Base-by-base conservation (phyloP, 768 basidiomycete species). In the Naganishia friedmannii region DNA sequence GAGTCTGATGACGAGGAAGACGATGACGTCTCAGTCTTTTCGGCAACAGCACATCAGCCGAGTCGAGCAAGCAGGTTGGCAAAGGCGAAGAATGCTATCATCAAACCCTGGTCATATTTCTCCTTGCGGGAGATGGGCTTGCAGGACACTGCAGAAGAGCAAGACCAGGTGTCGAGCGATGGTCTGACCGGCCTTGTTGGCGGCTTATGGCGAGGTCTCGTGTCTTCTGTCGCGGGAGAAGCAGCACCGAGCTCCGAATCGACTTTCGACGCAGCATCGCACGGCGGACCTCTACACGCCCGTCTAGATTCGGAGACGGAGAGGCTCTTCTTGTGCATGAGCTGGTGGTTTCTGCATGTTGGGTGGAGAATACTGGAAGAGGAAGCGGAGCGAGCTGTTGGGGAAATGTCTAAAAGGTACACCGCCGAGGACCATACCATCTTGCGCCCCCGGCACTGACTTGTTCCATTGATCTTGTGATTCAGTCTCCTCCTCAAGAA, bases 311-410 rank as follows among this genome's bases (percentile, higher is more conserved):
- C 88, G 42, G 89, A 89, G 66, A 86, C 87, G 6, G 92, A 94
- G 79, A 84, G 86, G 70, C 87, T 88, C 76, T 97, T 88, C 77
- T 82, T 96, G 60, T 92, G 90, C 0, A 85, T 94, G 74, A 90
- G 88, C 46, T 97, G 93, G 92, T 95, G 93, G 92, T 83, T 95
- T 12, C 76, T 95, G 67, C 88, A 96, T 77, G 89, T 92, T 3
- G 93, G 94, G 0, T 95, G 93, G 93, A 90, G 89, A 74, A 88
- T 89, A 69, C 85, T 97, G 0, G 87, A 86, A 0, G 87, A 87
- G 73, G 83, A 90, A 46, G 90, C 93, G 0, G 82, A 88, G 73
- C 82, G 85, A 39, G 89, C 86, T 0, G 91, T 93, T 0, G 88
- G 91, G 75, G 88, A 89, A 69, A 91, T 90, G 0, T 91, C 96